Evolutionary conservation across 306 rosid species (phyloP).

Genomic region (Rosa chinensis): DNA sequence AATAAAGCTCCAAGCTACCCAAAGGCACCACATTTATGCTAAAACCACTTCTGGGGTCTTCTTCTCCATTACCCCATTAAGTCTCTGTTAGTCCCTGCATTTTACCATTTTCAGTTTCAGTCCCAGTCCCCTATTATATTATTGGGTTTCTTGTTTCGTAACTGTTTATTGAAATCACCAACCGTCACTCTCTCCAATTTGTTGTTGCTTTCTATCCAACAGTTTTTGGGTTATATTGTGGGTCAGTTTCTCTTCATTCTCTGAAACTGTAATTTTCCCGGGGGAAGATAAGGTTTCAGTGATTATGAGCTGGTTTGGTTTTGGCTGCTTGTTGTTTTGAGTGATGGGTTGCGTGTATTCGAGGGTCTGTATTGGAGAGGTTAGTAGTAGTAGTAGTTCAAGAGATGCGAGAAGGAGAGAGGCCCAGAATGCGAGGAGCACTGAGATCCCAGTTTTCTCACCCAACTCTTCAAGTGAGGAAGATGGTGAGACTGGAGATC

Average conservation of each 20-base stretch:
- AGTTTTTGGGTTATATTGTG: too few relatives aligned
- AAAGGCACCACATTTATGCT: neutral
- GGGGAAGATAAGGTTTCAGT: conserved; percentile 29
- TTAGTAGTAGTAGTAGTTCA: conserved; percentile 37
- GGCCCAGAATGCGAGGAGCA: conserved; percentile 33
- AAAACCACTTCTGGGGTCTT: neutral
- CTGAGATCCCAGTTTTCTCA: conserved; percentile 41
- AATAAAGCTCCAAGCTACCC: neutral
- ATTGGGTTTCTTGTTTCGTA: too few relatives aligned
- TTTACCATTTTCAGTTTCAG: too few relatives aligned
- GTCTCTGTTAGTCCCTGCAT: neutral
- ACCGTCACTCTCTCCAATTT: neutral
- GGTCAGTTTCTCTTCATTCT: neutral
- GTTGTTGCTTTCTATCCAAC: too few relatives aligned
- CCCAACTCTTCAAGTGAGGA: conserved; percentile 41
- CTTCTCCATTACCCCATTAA: neutral
- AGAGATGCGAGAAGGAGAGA: conserved; percentile 45
- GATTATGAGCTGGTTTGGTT: conserved; percentile 13
- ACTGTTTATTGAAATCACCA: neutral
- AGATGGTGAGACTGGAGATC: conserved; percentile 52
- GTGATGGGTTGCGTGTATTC: conserved; percentile 94
- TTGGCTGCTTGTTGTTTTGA: conserved; percentile 14
- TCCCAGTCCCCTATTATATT: neutral
- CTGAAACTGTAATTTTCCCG: too few relatives aligned
- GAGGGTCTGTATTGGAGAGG: conserved; percentile 73